A percentile compares a stretch with the other conserved stretches of the same genome.
Conservation (phyloP, 2,329 filamentous ascomycete genomes). For the Trichocomaceae sp. region DNA sequence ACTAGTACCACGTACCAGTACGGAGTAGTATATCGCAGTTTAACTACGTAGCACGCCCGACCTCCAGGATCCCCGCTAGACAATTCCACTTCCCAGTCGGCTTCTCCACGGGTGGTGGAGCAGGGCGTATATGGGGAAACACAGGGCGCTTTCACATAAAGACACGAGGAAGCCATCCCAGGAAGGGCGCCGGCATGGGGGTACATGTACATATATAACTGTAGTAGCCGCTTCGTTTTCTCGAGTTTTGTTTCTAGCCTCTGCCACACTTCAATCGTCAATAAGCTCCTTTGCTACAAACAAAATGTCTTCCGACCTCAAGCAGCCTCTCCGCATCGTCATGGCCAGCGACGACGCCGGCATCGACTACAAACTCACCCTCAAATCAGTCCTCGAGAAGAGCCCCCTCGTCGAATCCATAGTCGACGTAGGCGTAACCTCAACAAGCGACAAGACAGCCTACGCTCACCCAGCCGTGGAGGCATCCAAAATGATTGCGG, state of each 20-base stretch:
- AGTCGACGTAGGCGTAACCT: constrained; percentile 66
- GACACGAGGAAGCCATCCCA: neutral
- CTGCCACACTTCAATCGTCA: neutral
- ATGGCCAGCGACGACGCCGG: constrained; percentile 67
- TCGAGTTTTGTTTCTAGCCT: neutral
- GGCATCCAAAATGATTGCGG: constrained; percentile 52
- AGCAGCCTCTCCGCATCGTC: constrained; percentile 51
- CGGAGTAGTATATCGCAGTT: too few relatives aligned
- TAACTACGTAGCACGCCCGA: too few relatives aligned
- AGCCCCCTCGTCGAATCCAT: constrained; percentile 62
- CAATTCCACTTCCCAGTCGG: neutral
- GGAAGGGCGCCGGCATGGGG: neutral
- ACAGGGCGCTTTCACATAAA: neutral
- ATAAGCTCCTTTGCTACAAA: neutral
- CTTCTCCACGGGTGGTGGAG: neutral
- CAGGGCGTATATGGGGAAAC: neutral
- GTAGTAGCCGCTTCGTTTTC: too few relatives aligned
- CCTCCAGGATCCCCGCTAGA: neutral
- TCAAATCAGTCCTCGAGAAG: constrained; percentile 65
- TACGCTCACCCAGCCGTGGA: constrained; percentile 74
- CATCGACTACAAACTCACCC: constrained; percentile 68
- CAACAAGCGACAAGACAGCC: constrained; percentile 64
- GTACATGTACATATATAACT: neutral
- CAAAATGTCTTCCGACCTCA: constrained; percentile 28
- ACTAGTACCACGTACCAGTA: neutral